Conservation (phyloP, 139 green algal genomes). For the Closterium sp. region DNA sequence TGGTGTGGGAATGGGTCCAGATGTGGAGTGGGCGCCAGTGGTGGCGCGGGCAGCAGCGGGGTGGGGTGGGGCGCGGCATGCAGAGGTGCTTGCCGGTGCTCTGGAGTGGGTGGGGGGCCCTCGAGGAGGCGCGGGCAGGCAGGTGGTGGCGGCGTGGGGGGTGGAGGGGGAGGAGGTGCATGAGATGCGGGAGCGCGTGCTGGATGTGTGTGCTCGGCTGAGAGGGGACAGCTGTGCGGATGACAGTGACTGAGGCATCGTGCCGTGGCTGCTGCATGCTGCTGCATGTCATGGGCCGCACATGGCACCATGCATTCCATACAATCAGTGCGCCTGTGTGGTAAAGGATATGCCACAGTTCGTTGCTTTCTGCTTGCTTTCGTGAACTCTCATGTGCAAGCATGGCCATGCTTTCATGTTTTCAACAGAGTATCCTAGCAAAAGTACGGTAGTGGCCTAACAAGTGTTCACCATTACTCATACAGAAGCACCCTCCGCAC, state of each 20-base stretch:
- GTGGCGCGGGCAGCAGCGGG: not conserved
- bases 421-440: no score
- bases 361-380: no score
- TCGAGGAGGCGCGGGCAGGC: not conserved
- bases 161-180: not conserved
- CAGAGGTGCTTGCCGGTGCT: not conserved
- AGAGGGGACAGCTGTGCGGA: not conserved
- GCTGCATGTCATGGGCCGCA: no score
- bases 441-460: no score
- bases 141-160: not conserved
- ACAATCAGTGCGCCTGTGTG: no score
- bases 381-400: no score
- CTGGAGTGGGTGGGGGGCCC: not conserved
- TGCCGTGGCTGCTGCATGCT: no score
- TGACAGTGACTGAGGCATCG: not conserved
- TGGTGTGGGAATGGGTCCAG: not conserved
- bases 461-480: no score
- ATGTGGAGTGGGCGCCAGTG: not conserved
- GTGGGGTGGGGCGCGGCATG: not conserved
- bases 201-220: not conserved
- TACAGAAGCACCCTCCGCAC: no score
- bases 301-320: no score
- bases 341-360: no score
- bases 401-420: no score
- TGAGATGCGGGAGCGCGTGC: not conserved